A percentile compares a stretch with the other conserved stretches of the same genome.
Conservation (phyloP, 306 rosid genomes). For the Prunus armeniaca region DNA sequence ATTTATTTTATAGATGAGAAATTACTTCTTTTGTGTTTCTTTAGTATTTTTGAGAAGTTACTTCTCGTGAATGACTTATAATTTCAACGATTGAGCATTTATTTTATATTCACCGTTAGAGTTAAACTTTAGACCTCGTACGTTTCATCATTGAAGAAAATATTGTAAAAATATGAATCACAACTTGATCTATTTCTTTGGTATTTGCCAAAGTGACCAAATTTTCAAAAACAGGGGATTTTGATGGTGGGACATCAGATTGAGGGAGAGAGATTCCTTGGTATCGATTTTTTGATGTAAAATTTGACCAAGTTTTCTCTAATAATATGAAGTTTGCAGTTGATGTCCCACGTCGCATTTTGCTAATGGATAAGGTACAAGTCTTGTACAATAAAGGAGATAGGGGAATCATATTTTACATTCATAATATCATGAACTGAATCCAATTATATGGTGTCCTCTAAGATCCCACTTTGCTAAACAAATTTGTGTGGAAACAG, state of each 20-base stretch:
- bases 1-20: no score
- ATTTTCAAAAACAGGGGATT: neutral
- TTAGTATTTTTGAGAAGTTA: neutral
- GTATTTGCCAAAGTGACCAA: neutral
- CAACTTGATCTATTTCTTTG: no score
- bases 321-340: neutral
- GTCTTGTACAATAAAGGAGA: conserved; percentile 3
- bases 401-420: conserved; percentile 5
- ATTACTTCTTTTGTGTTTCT: neutral
- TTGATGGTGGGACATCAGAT: neutral
- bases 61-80: neutral
- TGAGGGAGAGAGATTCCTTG: neutral
- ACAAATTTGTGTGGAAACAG: neutral
- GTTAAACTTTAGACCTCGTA: neutral
- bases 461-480: conserved; percentile 27
- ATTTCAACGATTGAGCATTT: neutral
- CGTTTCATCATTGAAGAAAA: no score
- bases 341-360: neutral
- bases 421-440: conserved; percentile 29
- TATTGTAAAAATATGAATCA: no score
- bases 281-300: neutral
- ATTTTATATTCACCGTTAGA: neutral
- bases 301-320: neutral
- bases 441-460: conserved; percentile 25
- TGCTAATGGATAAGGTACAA: conserved; percentile 5